These are phyloP conservation scores for Dalbergia cochinchinensis DNA, from an alignment of 306 rosid genomes.

Conservation along the genomic window DNA sequence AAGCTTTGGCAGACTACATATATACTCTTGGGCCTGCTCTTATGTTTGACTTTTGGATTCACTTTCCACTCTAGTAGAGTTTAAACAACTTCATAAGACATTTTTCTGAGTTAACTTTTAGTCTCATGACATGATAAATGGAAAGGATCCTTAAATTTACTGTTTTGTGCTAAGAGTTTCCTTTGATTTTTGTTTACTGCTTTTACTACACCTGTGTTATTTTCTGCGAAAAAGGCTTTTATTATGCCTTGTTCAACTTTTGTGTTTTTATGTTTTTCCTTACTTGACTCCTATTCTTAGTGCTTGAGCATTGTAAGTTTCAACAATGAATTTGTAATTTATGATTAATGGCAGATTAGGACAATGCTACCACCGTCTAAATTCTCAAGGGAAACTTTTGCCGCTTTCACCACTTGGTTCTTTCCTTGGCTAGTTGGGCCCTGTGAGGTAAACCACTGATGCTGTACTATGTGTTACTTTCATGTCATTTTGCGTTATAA, in stretches of 20 bases:
- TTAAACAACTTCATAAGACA: neutral
- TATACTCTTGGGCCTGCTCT: neutral
- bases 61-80: neutral
- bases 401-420: constrained; percentile 75
- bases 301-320: constrained; percentile 25
- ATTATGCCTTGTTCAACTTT: constrained; percentile 2
- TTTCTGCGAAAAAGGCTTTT: neutral
- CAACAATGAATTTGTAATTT: constrained; percentile 23
- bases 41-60: neutral
- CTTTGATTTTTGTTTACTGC: neutral
- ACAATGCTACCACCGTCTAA: constrained; percentile 69
- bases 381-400: constrained; percentile 78
- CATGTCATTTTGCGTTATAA: constrained; percentile 17
- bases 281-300: neutral
- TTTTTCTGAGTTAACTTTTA: neutral
- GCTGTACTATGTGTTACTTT: neutral
- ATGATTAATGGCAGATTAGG: constrained; percentile 65
- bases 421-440: constrained; percentile 94
- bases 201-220: neutral
- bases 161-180: neutral
- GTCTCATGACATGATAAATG: neutral
- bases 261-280: neutral
- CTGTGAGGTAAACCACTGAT: constrained; percentile 67
- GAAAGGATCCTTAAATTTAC: too few species aligned
- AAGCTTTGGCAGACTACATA: too few species aligned